phyloP scores from a whole-genome alignment of 192 early-diverging fungal genomes.

The Backusella tuberculispora region DNA sequence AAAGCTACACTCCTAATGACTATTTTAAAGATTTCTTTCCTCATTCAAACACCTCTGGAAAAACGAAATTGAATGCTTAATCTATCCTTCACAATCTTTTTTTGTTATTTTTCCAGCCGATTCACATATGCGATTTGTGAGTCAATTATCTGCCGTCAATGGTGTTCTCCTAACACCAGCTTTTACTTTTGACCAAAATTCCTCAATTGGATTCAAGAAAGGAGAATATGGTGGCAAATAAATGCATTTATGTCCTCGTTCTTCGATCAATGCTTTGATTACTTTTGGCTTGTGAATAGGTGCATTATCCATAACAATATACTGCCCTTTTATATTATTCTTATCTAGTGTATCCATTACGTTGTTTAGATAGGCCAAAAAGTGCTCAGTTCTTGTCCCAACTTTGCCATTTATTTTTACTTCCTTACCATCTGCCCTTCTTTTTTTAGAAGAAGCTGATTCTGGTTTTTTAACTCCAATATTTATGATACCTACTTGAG shows the following conservation, averaged over 20 bases:
- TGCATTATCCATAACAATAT: slow-evolving; percentile 32
- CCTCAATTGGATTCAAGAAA: slow-evolving; percentile 29
- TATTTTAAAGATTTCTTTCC: slow-evolving; percentile 33
- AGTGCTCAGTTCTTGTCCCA: slow-evolving; percentile 24
- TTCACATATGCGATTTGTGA: background rate
- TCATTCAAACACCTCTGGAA: slow-evolving; percentile 28
- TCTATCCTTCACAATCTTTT: slow-evolving; percentile 25
- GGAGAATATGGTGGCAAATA: slow-evolving; percentile 21
- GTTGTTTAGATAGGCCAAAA: slow-evolving; percentile 19
- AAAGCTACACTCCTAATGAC: slow-evolving; percentile 6
- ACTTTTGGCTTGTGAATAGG: background rate
- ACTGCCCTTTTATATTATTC: slow-evolving; percentile 22
- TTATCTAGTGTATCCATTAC: slow-evolving; percentile 24
- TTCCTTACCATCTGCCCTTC: slow-evolving; percentile 23
- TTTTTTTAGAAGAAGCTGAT: slow-evolving; percentile 24
- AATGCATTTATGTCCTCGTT: slow-evolving; percentile 4
- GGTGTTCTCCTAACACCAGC: background rate
- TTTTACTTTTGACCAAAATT: slow-evolving; percentile 27
- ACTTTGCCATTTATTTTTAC: slow-evolving; percentile 22
- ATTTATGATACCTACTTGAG: slow-evolving; percentile 25
- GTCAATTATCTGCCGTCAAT: no score
- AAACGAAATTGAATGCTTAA: slow-evolving; percentile 23
- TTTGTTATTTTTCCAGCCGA: slow-evolving; percentile 18
- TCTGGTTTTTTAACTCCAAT: slow-evolving; percentile 29
- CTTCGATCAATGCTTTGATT: slow-evolving; percentile 17